phyloP scores from a whole-genome alignment of 257 asterid genomes.

The Apocynum venetum region DNA sequence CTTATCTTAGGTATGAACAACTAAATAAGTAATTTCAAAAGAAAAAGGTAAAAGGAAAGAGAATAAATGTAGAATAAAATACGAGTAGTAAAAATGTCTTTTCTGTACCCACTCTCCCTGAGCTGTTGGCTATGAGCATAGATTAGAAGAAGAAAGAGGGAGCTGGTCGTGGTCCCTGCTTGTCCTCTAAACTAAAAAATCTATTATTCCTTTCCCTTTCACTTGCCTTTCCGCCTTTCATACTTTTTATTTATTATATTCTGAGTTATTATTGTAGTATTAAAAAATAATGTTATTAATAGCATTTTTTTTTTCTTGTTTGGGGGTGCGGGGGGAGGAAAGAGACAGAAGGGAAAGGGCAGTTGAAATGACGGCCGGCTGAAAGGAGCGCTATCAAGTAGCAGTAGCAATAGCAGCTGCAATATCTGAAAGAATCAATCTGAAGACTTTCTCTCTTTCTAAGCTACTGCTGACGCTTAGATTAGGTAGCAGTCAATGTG shows the following conservation, averaged over 20 bases:
- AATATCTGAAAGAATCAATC: conserved; percentile 21
- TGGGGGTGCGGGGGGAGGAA: no score
- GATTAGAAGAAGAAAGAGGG: no score
- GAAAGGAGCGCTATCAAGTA: background rate
- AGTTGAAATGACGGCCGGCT: conserved; percentile 24
- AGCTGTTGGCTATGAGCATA: background rate
- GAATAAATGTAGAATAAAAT: no score
- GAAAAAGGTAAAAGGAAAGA: no score
- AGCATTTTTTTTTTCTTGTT: no score
- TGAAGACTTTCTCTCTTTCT: conserved; percentile 9
- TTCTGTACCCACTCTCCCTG: background rate
- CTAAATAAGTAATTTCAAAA: no score
- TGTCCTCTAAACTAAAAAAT: background rate
- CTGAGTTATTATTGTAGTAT: background rate
- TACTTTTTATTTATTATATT: background rate
- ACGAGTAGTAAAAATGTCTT: no score
- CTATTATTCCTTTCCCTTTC: background rate
- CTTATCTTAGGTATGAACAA: no score
- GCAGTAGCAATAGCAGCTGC: background rate
- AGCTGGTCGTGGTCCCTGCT: conserved; percentile 8
- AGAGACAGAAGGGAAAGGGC: background rate
- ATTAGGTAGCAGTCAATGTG: no score
- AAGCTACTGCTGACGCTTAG: conserved; percentile 9
- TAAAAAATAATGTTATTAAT: background rate
- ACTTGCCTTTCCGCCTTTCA: conserved; percentile 14